A percentile compares a stretch with the other conserved stretches of the same genome.
phyloP scores from a whole-genome alignment of 2,329 filamentous ascomycete species.

The Setomelanomma holmii region DNA sequence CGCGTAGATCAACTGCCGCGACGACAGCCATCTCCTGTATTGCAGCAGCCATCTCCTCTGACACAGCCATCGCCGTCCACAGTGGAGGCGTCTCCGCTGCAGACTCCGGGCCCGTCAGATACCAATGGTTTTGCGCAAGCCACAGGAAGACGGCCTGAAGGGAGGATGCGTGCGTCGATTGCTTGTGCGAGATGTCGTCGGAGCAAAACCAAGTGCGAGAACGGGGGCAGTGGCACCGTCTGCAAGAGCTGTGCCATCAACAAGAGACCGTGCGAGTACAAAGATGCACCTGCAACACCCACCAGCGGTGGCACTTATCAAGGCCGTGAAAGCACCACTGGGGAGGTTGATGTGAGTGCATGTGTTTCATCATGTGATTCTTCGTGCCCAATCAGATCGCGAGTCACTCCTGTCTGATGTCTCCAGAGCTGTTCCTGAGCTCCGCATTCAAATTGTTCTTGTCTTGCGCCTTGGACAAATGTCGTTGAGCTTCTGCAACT shows the following conservation, averaged over 20 bases:
- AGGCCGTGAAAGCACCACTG: slow-evolving; percentile 49
- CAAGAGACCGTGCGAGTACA: slow-evolving; percentile 74
- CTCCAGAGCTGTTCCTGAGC: no score
- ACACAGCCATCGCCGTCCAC: slow-evolving; percentile 37
- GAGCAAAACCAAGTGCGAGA: slow-evolving; percentile 89
- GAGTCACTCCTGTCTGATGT: no score
- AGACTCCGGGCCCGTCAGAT: slow-evolving; percentile 31
- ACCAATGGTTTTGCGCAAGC: slow-evolving; percentile 28
- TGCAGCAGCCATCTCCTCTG: slow-evolving; percentile 29
- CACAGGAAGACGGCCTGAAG: slow-evolving; percentile 24
- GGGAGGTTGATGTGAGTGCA: slow-evolving; percentile 31
- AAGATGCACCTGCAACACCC: slow-evolving; percentile 58
- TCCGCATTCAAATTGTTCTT: no score
- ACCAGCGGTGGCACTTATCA: slow-evolving; percentile 34
- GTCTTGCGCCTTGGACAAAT: no score
- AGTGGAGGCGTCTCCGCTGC: slow-evolving; percentile 37
- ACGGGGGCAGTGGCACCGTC: slow-evolving; percentile 72
- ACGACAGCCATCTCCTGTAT: slow-evolving; percentile 22
- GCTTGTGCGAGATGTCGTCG: slow-evolving; percentile 77
- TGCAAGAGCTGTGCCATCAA: slow-evolving; percentile 78
- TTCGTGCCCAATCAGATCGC: no score
- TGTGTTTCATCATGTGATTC: neutral
- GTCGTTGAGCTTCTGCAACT: neutral
- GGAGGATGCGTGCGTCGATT: slow-evolving; percentile 76
- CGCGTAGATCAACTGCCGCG: slow-evolving; percentile 21